These are phyloP conservation scores for Begonia fuchsioides DNA, from an alignment of 306 rosid species.

Conservation along the genomic window DNA sequence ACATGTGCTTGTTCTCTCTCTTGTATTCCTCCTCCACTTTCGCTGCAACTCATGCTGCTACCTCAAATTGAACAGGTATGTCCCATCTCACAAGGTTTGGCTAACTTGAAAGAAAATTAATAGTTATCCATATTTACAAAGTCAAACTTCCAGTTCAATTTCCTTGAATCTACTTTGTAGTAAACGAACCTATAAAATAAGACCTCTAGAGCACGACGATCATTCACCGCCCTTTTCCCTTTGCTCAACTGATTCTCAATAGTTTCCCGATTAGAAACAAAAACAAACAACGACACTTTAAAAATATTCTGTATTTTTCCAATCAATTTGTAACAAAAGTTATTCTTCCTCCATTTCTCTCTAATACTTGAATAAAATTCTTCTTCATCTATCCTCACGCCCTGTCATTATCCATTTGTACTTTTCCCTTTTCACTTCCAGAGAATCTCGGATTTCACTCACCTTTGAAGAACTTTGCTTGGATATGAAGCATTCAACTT, in stretches of 20 bases:
- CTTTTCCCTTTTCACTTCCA: not conserved
- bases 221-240: no score
- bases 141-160: not conserved
- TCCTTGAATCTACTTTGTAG: not conserved
- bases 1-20: constrained; percentile 26
- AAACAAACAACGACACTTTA: constrained; percentile 1
- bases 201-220: no score
- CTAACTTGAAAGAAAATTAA: not conserved
- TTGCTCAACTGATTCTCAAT: not conserved
- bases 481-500: constrained; percentile 37
- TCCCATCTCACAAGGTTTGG: constrained; percentile 22
- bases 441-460: constrained; percentile 14
- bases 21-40: constrained; percentile 27
- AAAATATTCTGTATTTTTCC: constrained; percentile 6
- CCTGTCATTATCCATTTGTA: not conserved
- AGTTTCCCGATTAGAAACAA: constrained; percentile 5
- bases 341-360: not conserved
- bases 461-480: constrained; percentile 28
- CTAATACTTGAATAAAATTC: no score
- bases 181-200: no score
- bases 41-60: constrained; percentile 70
- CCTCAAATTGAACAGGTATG: constrained; percentile 30
- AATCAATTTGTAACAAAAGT: constrained; percentile 10
- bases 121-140: not conserved
- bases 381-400: no score